Evolutionary conservation across 1,284 basidiomycete species (phyloP), one percentile per base, ranked within the genome.

Genomic region (Taiwanofungus camphoratus): DNA sequence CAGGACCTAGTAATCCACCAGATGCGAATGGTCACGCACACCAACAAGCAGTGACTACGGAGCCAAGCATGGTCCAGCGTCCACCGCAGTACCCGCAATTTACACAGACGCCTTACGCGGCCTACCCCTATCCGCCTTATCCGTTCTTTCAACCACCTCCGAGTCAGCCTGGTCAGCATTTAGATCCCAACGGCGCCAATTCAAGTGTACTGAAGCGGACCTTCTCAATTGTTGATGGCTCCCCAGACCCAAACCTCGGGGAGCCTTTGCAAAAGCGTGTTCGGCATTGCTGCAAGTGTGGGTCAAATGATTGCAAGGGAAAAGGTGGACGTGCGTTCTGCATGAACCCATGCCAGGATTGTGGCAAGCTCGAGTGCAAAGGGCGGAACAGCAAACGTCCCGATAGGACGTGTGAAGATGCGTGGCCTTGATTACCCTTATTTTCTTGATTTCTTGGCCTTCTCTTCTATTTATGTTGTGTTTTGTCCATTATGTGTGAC

Each of bases 251-350:
- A 20, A 47, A 45, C 3, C 40, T 52, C 42, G 45, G 45, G 16
- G 57, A 59, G 51, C 57, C 57, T 37, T 23, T 55, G 51, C 60
- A 59, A 47, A 74, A 74, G 48, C 69, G 73, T 6, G 64, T 73
- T 3, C 60, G 71, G 38, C 71, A 73, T 51, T 73, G 83, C 54
- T 79, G 79, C 57, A 87, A 87, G 64, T 87, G 83, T 47, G 83
- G 83, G 9, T 79, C 74, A 34, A 77, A 81, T 59, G 77, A 82
- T 20, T 87, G 83, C 61, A 87, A 87, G 59, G 83, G 83, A 36
- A 87, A 86, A 52, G 83, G 83, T 8, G 83, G 83, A 6, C 67
- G 81, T 21, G 66, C 67, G 35, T 85, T 83, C 57, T 87, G 83
- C 58, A 67, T 65, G 51, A 84, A 79, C 57, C 66, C 74, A 33